Percentiles rank a stretch among this genome's conserved stretches.
These are phyloP conservation scores for Larix sibirica DNA, from an alignment of 83 land plant genomes.

Conservation along the genomic window DNA sequence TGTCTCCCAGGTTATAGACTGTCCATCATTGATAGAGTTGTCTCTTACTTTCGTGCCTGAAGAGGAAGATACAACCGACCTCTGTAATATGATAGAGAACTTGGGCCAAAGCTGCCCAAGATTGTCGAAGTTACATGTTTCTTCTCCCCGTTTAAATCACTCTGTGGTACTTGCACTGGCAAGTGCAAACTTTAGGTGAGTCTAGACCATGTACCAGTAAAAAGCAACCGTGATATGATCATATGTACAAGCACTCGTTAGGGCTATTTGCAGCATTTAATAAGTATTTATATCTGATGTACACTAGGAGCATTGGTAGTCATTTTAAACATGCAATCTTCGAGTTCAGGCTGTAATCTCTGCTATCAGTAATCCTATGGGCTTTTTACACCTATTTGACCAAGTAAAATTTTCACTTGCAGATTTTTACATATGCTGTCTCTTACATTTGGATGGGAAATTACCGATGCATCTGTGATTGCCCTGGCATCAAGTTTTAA, in stretches of 20 bases:
- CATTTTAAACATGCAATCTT: no score
- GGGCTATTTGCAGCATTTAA: background rate
- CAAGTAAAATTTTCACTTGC: background rate
- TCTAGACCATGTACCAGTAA: background rate
- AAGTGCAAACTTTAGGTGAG: slow-evolving; percentile 59
- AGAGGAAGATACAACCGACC: slow-evolving; percentile 66
- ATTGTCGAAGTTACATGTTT: slow-evolving; percentile 58
- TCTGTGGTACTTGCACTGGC: slow-evolving; percentile 60
- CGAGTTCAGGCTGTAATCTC: background rate
- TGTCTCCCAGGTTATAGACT: slow-evolving; percentile 47
- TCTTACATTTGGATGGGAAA: slow-evolving; percentile 57
- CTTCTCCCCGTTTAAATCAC: slow-evolving; percentile 53
- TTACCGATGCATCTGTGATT: slow-evolving; percentile 81
- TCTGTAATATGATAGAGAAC: slow-evolving; percentile 38
- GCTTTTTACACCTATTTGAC: background rate
- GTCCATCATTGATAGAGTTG: slow-evolving; percentile 66
- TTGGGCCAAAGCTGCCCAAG: slow-evolving; percentile 53
- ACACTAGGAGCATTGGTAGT: background rate
- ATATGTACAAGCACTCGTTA: background rate
- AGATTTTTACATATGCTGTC: slow-evolving; percentile 72
- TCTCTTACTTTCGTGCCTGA: slow-evolving; percentile 58
- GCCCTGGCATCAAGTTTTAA: slow-evolving; percentile 56
- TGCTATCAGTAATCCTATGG: background rate
- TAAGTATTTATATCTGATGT: background rate
- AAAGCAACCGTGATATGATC: background rate